A percentile compares a stretch with the other conserved stretches of the same genome.
These are phyloP conservation scores for Sphagnum contortum DNA, from an alignment of 225 moss, liverwort and hornwort species.

Conservation along the genomic window DNA sequence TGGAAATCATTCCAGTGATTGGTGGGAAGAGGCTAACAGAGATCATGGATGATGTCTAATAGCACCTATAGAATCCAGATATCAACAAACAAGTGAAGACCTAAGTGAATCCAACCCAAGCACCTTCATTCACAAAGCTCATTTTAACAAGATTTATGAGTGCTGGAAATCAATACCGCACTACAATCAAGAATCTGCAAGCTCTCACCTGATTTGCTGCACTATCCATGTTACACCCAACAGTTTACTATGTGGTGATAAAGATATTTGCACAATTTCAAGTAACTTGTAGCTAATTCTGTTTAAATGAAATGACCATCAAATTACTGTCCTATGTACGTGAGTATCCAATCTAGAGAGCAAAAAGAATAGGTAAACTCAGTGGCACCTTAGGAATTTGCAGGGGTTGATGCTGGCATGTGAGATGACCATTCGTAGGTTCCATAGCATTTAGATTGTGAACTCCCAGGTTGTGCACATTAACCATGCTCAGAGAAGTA, in stretches of 20 bases:
- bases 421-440: conserved; percentile 43
- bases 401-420: conserved; percentile 66
- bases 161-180: no score
- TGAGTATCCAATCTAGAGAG: no score
- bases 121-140: no score
- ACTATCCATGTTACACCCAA: background rate
- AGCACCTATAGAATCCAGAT: background rate
- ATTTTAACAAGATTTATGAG: no score
- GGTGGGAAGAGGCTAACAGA: background rate
- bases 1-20: no score
- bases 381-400: conserved; percentile 59
- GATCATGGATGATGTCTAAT: background rate
- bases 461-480: conserved; percentile 55
- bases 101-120: no score
- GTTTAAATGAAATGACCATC: no score
- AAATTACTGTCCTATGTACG: no score
- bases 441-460: conserved; percentile 56
- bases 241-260: no score
- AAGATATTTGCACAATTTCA: no score
- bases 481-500: conserved; percentile 44
- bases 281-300: no score
- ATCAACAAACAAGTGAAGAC: background rate
- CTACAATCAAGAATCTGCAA: no score
- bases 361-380: background rate
- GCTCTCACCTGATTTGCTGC: background rate